These are phyloP conservation scores for Pseudogymnoascus sp. DNA, from an alignment of 2,329 filamentous ascomycete genomes.

Conservation along the genomic window DNA sequence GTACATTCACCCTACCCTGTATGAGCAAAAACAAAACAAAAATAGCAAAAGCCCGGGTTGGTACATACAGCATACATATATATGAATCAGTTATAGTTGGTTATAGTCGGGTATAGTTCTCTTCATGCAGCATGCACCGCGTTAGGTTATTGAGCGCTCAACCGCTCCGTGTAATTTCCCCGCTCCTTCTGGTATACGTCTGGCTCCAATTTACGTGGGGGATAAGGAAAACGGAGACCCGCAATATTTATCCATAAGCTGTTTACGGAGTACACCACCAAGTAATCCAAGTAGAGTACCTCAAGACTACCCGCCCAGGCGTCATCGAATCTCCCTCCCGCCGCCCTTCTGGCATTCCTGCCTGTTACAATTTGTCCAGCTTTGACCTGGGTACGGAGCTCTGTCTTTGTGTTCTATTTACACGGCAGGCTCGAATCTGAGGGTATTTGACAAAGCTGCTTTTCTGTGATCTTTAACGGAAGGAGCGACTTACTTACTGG, in stretches of 20 bases:
- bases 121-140: not conserved
- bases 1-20: not conserved
- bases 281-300: not conserved
- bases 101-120: not conserved
- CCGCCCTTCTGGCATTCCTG: not conserved
- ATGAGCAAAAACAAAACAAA: not conserved
- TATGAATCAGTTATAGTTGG: not conserved
- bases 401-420: conserved; percentile 4
- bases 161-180: conserved; percentile 6
- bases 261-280: conserved; percentile 2
- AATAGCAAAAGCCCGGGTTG: not conserved
- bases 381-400: not conserved
- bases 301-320: conserved; percentile 3
- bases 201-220: conserved; percentile 1
- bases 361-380: not conserved
- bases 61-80: not conserved
- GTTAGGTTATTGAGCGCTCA: not conserved
- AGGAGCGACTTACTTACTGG: not conserved
- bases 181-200: not conserved
- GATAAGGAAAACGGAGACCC: not conserved
- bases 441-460: not conserved
- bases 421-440: not conserved
- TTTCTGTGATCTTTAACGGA: conserved; percentile 5
- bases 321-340: conserved; percentile 1
- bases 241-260: conserved; percentile 6